phyloP scores from a whole-genome alignment of 345 rosid species.

The Populus deltoides region DNA sequence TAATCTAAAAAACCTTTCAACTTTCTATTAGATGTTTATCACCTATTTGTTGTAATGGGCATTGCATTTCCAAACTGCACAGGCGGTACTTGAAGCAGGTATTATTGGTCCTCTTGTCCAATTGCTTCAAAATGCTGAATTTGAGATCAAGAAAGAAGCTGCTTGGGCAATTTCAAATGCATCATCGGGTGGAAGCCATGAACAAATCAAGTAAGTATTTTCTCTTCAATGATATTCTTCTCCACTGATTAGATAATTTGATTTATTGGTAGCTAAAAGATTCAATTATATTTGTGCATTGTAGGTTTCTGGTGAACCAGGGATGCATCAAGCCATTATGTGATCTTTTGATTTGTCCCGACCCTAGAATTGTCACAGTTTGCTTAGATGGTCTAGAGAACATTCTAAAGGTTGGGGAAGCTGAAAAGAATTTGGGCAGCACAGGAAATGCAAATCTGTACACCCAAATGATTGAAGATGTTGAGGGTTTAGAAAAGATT shows the following conservation, averaged over 20 bases:
- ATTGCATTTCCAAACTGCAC: neutral
- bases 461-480: conserved; percentile 25
- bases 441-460: conserved; percentile 12
- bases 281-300: neutral
- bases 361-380: conserved; percentile 26
- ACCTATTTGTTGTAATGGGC: neutral
- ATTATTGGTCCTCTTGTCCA: conserved; percentile 24
- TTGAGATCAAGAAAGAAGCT: conserved; percentile 30
- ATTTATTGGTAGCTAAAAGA: neutral
- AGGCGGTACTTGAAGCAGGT: conserved; percentile 28
- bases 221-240: neutral
- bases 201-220: conserved; percentile 22
- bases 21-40: neutral
- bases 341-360: conserved; percentile 25
- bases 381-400: conserved; percentile 28
- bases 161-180: conserved; percentile 34
- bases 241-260: neutral
- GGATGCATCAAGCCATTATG: conserved; percentile 30
- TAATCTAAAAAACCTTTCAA: neutral
- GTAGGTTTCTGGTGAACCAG: conserved; percentile 22
- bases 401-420: conserved; percentile 28
- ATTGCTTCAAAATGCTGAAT: conserved; percentile 27
- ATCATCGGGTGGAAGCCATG: conserved; percentile 25
- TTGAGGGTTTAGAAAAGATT: conserved; percentile 24
- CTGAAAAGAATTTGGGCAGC: conserved; percentile 24